phyloP scores from a whole-genome alignment of 2,329 filamentous ascomycete species.

The Stemphylium vesicarium region DNA sequence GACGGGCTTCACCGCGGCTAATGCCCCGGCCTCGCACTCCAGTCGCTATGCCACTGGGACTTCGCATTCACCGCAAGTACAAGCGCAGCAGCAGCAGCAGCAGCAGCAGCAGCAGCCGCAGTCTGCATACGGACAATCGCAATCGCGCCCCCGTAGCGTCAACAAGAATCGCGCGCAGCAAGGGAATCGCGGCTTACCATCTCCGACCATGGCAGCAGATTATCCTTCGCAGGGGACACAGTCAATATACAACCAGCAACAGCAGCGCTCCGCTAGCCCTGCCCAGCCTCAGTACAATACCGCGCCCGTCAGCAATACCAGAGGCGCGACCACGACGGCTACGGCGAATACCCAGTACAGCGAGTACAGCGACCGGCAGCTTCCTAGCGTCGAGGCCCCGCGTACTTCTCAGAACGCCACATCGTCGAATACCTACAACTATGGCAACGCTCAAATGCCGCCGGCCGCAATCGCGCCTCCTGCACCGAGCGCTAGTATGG shows the following conservation, averaged over 20 bases:
- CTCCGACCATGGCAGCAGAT: slow-evolving; percentile 30
- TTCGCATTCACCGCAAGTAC: slow-evolving; percentile 20
- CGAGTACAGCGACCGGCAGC: slow-evolving; percentile 29
- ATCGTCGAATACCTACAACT: slow-evolving; percentile 29
- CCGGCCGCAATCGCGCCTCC: slow-evolving; percentile 22
- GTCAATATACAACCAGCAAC: slow-evolving; percentile 33
- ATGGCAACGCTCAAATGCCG: slow-evolving; percentile 20
- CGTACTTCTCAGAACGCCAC: slow-evolving; percentile 19
- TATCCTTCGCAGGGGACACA: slow-evolving; percentile 36
- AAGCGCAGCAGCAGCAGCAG: slow-evolving; percentile 30
- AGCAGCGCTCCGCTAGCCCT: slow-evolving; percentile 37
- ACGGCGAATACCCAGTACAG: slow-evolving; percentile 26
- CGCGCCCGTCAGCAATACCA: slow-evolving; percentile 14
- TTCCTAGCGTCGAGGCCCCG: slow-evolving; percentile 29
- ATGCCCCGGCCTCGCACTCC: slow-evolving; percentile 22
- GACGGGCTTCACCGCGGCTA: slow-evolving; percentile 31
- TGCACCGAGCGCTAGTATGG: slow-evolving; percentile 21
- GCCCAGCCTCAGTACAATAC: slow-evolving; percentile 34
- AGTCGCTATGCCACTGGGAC: slow-evolving; percentile 25
- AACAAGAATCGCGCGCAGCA: slow-evolving; percentile 32
- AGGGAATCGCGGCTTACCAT: slow-evolving; percentile 26
- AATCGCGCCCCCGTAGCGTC: slow-evolving; percentile 36
- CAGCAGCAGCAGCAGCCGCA: slow-evolving; percentile 30
- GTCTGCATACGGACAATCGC: slow-evolving; percentile 29
- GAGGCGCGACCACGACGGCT: slow-evolving; percentile 16